These are phyloP conservation scores for Komagataella pseudopastoris DNA, from an alignment of 805 yeast species.

Conservation along the genomic window DNA sequence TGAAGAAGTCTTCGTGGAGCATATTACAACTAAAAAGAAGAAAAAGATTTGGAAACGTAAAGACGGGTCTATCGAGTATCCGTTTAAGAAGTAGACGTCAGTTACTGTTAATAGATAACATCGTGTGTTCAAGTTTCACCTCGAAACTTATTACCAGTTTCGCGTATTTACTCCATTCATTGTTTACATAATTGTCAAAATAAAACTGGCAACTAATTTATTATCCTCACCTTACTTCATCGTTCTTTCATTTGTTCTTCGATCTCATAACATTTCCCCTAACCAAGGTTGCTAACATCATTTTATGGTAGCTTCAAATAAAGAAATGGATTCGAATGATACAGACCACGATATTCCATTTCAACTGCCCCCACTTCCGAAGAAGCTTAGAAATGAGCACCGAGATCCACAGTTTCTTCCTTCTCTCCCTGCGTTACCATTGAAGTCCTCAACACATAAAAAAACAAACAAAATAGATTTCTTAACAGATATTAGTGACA, in stretches of 20 bases:
- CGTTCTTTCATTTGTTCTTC: neutral
- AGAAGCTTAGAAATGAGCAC: neutral
- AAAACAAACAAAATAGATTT: constrained; percentile 36
- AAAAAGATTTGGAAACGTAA: constrained; percentile 89
- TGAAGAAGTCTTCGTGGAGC: constrained; percentile 78
- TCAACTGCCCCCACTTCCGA: neutral
- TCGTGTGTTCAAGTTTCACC: no score
- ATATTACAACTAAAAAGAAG: constrained; percentile 68
- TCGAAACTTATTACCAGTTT: no score
- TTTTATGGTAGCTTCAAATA: neutral
- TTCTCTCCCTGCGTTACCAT: neutral
- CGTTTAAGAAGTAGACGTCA: constrained; percentile 38
- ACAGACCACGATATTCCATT: neutral
- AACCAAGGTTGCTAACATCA: neutral
- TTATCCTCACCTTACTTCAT: neutral
- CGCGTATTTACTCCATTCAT: neutral
- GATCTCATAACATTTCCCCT: neutral
- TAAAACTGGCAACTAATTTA: neutral
- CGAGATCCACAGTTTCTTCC: neutral
- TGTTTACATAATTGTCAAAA: neutral
- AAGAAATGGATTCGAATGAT: neutral
- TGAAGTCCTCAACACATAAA: neutral
- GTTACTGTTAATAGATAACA: neutral
- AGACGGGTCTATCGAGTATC: constrained; percentile 74
- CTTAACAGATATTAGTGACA: constrained; percentile 63